Evolutionary conservation across 768 basidiomycete species (phyloP).

Genomic region (Hygrocybe coccinea): DNA sequence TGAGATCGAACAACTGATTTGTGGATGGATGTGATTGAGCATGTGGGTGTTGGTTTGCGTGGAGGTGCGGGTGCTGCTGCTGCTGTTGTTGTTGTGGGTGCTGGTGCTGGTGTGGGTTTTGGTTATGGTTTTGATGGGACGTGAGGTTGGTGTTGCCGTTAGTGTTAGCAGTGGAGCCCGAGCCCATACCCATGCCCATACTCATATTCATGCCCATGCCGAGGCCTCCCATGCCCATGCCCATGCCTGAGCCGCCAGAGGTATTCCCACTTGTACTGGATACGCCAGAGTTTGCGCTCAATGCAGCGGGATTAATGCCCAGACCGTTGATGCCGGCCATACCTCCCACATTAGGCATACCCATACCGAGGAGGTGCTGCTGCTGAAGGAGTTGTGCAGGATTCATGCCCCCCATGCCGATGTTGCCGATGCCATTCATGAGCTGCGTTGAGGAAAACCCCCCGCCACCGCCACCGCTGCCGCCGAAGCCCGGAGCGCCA

Average conservation of each 20-base stretch:
- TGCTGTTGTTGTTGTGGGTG: conserved; percentile 9
- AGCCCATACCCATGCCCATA: conserved; percentile 14
- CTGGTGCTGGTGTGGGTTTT: conserved; percentile 6
- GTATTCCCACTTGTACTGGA: conserved; percentile 14
- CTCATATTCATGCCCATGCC: conserved; percentile 14
- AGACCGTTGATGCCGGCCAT: background rate
- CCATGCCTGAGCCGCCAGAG: conserved; percentile 18
- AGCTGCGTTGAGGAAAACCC: background rate
- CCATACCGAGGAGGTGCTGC: conserved; percentile 11
- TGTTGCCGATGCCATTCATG: conserved; percentile 1
- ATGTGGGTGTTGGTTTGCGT: background rate
- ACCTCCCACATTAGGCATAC: background rate
- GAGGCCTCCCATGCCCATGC: conserved; percentile 19
- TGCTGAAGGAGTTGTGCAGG: conserved; percentile 37
- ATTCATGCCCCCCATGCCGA: conserved; percentile 20
- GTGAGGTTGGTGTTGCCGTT: conserved; percentile 4
- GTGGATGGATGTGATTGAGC: background rate
- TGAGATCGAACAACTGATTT: background rate
- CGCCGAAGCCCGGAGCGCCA: background rate
- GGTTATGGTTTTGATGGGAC: background rate
- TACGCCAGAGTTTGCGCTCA: conserved; percentile 5
- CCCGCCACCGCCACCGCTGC: background rate
- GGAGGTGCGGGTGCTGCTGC: conserved; percentile 3
- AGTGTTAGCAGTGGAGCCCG: conserved; percentile 8
- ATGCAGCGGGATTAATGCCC: conserved; percentile 22